Conservation (phyloP, 345 rosid species). For the Fremontodendron californicum region DNA sequence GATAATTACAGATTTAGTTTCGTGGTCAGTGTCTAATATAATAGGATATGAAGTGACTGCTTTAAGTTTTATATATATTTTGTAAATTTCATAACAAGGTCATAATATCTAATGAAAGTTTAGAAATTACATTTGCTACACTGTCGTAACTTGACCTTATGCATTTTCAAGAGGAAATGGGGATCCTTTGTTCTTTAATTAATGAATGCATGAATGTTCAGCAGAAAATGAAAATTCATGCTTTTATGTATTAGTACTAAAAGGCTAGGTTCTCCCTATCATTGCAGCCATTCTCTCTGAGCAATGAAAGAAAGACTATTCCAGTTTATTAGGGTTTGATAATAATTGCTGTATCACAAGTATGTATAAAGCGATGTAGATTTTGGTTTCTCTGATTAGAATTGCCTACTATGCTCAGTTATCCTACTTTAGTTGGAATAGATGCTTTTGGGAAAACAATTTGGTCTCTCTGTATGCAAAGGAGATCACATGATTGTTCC, state of each 20-base stretch:
- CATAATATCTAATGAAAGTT: neutral
- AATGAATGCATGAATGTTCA: neutral
- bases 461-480: neutral
- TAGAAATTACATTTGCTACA: neutral
- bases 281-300: neutral
- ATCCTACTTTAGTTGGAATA: neutral
- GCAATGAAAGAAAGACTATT: neutral
- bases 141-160: neutral
- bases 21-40: neutral
- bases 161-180: neutral
- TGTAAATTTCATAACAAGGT: neutral
- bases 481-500: neutral
- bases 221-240: neutral
- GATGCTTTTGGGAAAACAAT: neutral
- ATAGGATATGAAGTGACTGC: neutral
- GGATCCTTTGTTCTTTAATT: neutral
- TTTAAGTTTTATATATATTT: neutral
- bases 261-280: neutral
- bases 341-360: neutral
- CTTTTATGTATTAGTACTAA: neutral
- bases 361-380: neutral
- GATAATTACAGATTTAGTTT: neutral
- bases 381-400: neutral
- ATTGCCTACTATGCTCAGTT: neutral
- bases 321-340: neutral